Evolutionary conservation across 2,329 filamentous ascomycete genomes (phyloP), one percentile per base, ranked within the genome.

Genomic region (Fusarium sp.): DNA sequence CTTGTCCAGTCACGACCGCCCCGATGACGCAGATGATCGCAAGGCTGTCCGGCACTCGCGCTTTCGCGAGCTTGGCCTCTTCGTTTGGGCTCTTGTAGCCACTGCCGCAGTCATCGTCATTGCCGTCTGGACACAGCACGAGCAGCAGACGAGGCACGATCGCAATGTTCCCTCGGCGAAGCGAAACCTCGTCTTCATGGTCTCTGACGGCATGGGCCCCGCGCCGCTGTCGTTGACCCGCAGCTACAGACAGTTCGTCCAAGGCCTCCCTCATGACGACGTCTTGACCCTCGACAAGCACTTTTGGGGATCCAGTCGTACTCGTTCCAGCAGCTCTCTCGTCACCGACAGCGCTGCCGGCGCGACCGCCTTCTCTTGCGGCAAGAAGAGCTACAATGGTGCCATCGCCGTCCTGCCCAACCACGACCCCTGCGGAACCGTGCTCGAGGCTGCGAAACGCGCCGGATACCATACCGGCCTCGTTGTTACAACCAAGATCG

Each of bases 301-400:
- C 83, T 90, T 98, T 70, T 96, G 98, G 86, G 97, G 97, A 63
- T 93, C 94, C 67, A 97, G 94, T 73, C 90, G 97, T 69, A 99
- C 97, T 22, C 89, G 95, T 66, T 97, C 94, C 62, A 92, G 90
- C 75, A 95, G 90, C 79, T 96, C 93, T 66, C 86, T 98, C 70
- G 93, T 99, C 62, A 99, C 97, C 2, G 97, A 99, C 83, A 97
- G 94, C 68, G 97, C 97, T 6, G 97, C 97, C n/a, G 97, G 97
- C 40, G 97, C 97, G 4, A 99, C 97, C 1, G 97, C 97, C 1
- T 99, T 99, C 82, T 95, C 94, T 4, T 99, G 97, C 79, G 96
- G 91, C 22, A 85, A 88, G 80, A 99, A 99, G 90, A 97, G 93
- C 82, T 99, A 99, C 86, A 99, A 99, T 80, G 95, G 95, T 57